These are phyloP conservation scores for Sicyos baderoa DNA, from an alignment of 306 rosid genomes.

Conservation along the genomic window DNA sequence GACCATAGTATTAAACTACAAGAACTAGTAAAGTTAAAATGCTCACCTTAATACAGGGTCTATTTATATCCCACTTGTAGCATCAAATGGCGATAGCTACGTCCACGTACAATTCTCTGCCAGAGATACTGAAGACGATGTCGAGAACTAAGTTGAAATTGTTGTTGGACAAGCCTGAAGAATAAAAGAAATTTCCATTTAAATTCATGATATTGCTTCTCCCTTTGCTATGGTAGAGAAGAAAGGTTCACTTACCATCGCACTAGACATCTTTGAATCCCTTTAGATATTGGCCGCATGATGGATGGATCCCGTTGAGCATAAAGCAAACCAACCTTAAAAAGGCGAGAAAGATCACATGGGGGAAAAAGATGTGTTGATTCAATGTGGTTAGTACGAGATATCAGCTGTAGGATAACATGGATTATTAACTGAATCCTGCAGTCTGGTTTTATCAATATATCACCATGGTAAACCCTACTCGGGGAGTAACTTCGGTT, in stretches of 20 bases:
- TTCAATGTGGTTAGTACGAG: background rate
- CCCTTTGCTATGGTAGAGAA: background rate
- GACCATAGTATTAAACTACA: too few species aligned
- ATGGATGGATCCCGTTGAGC: conserved; percentile 83
- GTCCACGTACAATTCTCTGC: conserved; percentile 48
- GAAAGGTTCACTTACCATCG: conserved; percentile 65
- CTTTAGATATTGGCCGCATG: conserved; percentile 79
- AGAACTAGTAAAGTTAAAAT: too few species aligned
- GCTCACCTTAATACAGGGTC: conserved; percentile 32
- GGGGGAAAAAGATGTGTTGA: background rate
- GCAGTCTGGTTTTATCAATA: background rate
- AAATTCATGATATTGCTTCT: background rate
- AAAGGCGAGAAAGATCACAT: conserved; percentile 12
- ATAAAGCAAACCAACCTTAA: conserved; percentile 80
- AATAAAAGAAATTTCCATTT: background rate
- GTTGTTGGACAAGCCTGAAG: conserved; percentile 82
- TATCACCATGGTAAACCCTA: background rate
- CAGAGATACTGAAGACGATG: conserved; percentile 44
- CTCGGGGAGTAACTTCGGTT: too few species aligned
- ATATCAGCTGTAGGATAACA: background rate
- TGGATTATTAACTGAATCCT: background rate
- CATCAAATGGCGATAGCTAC: conserved; percentile 73
- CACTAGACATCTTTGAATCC: conserved; percentile 78
- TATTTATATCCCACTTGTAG: conserved; percentile 59
- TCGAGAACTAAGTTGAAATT: conserved; percentile 46